Evolutionary conservation across 106 monocot genomes (phyloP), one percentile per base, ranked within the genome.

Genomic region (Platanthera zijinensis): DNA sequence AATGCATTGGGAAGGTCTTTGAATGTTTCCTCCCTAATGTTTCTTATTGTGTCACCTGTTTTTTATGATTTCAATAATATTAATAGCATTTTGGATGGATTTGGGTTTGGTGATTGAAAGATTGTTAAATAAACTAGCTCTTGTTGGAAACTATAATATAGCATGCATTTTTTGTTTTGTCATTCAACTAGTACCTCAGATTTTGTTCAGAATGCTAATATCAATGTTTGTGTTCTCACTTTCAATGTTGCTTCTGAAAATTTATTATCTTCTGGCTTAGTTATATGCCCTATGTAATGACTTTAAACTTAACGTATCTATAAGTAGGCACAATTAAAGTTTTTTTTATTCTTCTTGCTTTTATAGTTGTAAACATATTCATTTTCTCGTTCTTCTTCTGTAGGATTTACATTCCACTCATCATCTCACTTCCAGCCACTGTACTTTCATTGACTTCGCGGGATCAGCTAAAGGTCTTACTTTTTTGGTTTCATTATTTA

Each of bases 351-450:
- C 12, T 68, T 39, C 32, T 45, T 68, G 30, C 39, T 68, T 46
- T 8, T 39, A 32, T 68, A 12, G 39, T 68, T 68, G 10, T 45
- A 10, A 45, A 45, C 12, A 46, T 69, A 48, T 70, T 48, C 32
- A 2, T 70, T 15, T 12, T 76, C 8, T 71, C n/a, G 79, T 80
- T 81, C 32, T 52, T 39, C 57, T 57, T 15, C 6, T 72, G 61
- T 84, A 99, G 97, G 85, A 28, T 88, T 25, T 81, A 74, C 28
- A 62, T 90, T 83, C 97, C 97, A 59, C 83, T 99, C 15, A 85
- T 99, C 88, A 79, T 99, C 45, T 94, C 94, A 80, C 97, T 99
- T 82, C 89, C 97, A 77, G 75, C 85, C 47, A 83, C 86, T 39
- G 91, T 89, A n/a, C 80, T 99, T 78, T 99, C 97, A 76, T 78